Percentiles rank a stretch among this genome's conserved stretches.
Conservation (phyloP, 768 basidiomycete species). For the Lanmaoa rubissima region DNA sequence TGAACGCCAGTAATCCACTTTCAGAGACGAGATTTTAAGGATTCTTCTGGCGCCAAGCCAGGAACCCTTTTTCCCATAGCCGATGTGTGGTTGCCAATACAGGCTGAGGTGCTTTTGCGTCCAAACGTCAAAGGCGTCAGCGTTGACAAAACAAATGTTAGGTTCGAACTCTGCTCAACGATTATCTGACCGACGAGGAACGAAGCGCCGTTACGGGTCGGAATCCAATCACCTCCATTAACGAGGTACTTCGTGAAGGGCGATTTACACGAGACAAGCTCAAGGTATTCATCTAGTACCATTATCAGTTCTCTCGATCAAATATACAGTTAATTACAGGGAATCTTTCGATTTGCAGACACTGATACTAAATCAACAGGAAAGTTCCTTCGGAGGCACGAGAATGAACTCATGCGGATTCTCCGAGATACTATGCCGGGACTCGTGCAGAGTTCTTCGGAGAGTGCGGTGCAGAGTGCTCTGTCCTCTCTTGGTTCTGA, state of each 20-base stretch:
- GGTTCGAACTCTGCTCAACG: slow-evolving; percentile 81
- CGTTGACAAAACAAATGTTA: slow-evolving; percentile 32
- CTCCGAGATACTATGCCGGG: slow-evolving; percentile 94
- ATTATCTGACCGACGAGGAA: slow-evolving; percentile 92
- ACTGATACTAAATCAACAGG: slow-evolving; percentile 73
- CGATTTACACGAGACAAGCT: slow-evolving; percentile 73
- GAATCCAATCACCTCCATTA: slow-evolving; percentile 90
- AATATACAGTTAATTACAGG: slow-evolving; percentile 42
- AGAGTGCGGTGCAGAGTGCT: slow-evolving; percentile 59
- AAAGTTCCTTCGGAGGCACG: slow-evolving; percentile 69
- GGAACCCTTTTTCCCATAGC: slow-evolving; percentile 76
- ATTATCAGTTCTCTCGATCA: not conserved
- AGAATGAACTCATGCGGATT: slow-evolving; percentile 80
- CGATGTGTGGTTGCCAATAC: slow-evolving; percentile 87
- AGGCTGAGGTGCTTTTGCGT: slow-evolving; percentile 65
- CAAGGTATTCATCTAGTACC: slow-evolving; percentile 51
- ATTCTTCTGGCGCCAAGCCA: slow-evolving; percentile 75
- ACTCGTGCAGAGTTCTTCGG: slow-evolving; percentile 69
- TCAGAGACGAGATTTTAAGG: slow-evolving; percentile 89
- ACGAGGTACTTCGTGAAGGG: slow-evolving; percentile 87
- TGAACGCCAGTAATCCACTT: not conserved
- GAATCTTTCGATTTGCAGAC: slow-evolving; percentile 88
- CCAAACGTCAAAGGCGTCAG: not conserved
- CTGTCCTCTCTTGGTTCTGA: slow-evolving; percentile 63
- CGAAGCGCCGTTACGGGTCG: slow-evolving; percentile 73